Evolutionary conservation across 768 basidiomycete genomes (phyloP).

Genomic region (Tremella fuciformis): DNA sequence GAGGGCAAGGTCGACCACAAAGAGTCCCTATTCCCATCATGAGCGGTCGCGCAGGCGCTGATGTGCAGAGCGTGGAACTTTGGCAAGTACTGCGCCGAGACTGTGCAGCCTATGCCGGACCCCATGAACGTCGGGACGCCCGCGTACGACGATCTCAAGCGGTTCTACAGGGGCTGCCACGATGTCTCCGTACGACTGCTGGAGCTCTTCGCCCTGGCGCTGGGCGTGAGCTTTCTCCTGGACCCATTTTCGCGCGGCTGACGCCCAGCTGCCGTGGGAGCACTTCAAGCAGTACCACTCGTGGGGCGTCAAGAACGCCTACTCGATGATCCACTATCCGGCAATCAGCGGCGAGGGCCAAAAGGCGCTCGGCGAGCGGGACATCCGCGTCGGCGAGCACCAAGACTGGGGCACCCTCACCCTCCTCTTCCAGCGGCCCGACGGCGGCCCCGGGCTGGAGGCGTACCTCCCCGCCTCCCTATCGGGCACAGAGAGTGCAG

Average conservation of each 20-base stretch:
- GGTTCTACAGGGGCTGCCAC: conserved; percentile 22
- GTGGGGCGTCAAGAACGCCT: conserved; percentile 22
- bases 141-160: conserved; percentile 6
- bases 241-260: not conserved
- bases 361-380: conserved; percentile 7
- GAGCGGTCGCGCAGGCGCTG: not conserved
- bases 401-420: conserved; percentile 31
- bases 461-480: conserved; percentile 20
- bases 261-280: conserved; percentile 15
- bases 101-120: conserved; percentile 15
- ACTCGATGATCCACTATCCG: conserved; percentile 24
- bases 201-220: conserved; percentile 24
- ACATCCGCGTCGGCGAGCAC: conserved; percentile 24
- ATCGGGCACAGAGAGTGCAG: not conserved
- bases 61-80: conserved; percentile 17
- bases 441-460: conserved; percentile 21
- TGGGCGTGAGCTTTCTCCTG: conserved; percentile 11
- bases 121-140: conserved; percentile 8
- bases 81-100: conserved; percentile 18
- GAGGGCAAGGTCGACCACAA: conserved; percentile 19
- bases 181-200: conserved; percentile 19
- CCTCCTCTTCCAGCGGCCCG: conserved; percentile 20
- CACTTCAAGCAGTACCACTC: conserved; percentile 22
- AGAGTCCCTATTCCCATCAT: conserved; percentile 14
- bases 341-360: conserved; percentile 4